A percentile compares a stretch with the other conserved stretches of the same genome.
These are phyloP conservation scores for Mucor sp. DNA, from an alignment of 371 early-diverging fungal species.

Conservation along the genomic window DNA sequence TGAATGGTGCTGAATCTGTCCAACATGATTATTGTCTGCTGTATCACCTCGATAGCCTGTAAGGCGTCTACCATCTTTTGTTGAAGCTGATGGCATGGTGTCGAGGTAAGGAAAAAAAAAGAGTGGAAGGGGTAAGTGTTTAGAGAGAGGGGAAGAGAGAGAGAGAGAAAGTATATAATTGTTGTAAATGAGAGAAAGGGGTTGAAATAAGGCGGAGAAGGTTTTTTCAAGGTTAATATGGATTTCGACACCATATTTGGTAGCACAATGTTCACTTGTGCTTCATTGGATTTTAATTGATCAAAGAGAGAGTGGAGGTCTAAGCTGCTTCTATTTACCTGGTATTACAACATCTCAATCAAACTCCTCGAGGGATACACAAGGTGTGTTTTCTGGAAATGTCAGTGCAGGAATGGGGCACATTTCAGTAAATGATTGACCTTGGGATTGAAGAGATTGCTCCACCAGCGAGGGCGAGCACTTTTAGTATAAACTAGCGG, in stretches of 20 bases:
- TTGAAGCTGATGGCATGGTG: slow-evolving; percentile 1
- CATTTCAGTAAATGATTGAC: too few species aligned
- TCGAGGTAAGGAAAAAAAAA: not conserved
- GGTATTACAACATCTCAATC: not conserved
- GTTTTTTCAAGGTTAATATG: not conserved
- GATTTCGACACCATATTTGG: slow-evolving; percentile 1
- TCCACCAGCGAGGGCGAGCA: too few species aligned
- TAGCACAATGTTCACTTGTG: slow-evolving; percentile 3
- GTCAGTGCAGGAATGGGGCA: too few species aligned
- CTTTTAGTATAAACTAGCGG: too few species aligned
- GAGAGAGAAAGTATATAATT: not conserved
- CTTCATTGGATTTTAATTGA: not conserved
- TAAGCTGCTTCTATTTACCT: not conserved
- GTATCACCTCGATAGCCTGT: slow-evolving; percentile 26
- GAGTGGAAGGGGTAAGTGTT: not conserved
- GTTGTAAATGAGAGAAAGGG: not conserved
- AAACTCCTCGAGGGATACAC: not conserved
- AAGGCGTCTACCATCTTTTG: slow-evolving; percentile 23
- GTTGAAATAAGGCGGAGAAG: not conserved
- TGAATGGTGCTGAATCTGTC: slow-evolving; percentile 30
- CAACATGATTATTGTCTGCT: not conserved
- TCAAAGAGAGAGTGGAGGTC: not conserved
- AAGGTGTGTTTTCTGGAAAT: not conserved
- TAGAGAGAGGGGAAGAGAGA: not conserved
- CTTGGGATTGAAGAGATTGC: too few species aligned